phyloP scores from a whole-genome alignment of 225 moss, liverwort and hornwort genomes.

The Polytrichum formosum region DNA sequence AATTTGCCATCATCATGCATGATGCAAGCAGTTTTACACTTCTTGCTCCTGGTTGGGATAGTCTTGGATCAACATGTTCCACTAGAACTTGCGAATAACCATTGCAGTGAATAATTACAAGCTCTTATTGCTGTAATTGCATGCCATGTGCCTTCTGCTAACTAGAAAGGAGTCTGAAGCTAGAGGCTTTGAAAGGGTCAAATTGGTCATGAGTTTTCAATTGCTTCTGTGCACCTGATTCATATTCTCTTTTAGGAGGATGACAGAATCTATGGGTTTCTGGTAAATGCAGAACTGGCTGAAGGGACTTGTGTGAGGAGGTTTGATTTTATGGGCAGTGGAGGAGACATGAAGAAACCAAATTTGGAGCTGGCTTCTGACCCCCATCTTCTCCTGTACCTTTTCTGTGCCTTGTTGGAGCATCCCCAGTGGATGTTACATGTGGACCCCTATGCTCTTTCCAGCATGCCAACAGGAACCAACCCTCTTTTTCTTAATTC shows the following conservation, averaged over 20 bases:
- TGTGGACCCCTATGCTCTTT: slow-evolving; percentile 74
- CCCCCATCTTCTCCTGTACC: slow-evolving; percentile 87
- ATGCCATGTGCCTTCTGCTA: not conserved
- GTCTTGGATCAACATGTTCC: too few species aligned
- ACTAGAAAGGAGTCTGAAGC: too few species aligned
- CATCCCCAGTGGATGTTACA: slow-evolving; percentile 99
- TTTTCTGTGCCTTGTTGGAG: slow-evolving; percentile 91
- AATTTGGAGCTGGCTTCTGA: slow-evolving; percentile 82
- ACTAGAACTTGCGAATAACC: not conserved
- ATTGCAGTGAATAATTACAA: too few species aligned
- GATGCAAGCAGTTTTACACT: too few species aligned
- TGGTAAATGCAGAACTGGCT: slow-evolving; percentile 64
- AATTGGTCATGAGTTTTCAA: too few species aligned
- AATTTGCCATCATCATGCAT: too few species aligned
- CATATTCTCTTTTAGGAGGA: not conserved
- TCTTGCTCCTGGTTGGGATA: too few species aligned
- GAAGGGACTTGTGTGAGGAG: slow-evolving; percentile 92
- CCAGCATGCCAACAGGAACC: slow-evolving; percentile 82
- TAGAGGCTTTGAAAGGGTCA: too few species aligned
- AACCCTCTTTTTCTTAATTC: slow-evolving; percentile 85
- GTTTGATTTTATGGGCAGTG: slow-evolving; percentile 73
- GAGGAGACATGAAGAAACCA: slow-evolving; percentile 59
- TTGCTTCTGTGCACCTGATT: too few species aligned
- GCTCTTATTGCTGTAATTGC: too few species aligned
- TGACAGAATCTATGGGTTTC: not conserved